A percentile compares a stretch with the other conserved stretches of the same genome.
These are phyloP conservation scores for Cladophialophora yegresii DNA, from an alignment of 2,329 filamentous ascomycete genomes.

Conservation along the genomic window DNA sequence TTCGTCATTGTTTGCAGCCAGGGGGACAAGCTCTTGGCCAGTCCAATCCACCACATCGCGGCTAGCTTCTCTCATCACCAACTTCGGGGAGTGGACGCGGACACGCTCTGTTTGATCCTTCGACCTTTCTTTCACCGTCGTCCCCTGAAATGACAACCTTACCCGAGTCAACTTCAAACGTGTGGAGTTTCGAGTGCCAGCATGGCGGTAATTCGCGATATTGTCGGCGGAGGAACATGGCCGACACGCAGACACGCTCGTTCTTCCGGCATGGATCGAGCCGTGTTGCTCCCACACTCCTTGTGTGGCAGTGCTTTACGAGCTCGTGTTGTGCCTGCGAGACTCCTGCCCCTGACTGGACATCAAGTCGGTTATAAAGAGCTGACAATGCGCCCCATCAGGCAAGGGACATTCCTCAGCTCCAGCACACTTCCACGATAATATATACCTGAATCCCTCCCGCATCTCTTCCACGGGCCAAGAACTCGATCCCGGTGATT, in stretches of 20 bases:
- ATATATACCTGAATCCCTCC: background rate
- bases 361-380: slow-evolving; percentile 12
- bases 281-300: slow-evolving; percentile 11
- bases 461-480: background rate
- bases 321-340: background rate
- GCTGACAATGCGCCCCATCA: background rate
- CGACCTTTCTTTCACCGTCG: slow-evolving; percentile 1
- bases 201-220: background rate
- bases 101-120: slow-evolving; percentile 8
- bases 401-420: background rate
- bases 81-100: slow-evolving; percentile 15
- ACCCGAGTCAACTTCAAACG: slow-evolving; percentile 13
- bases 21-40: slow-evolving; percentile 5
- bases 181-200: slow-evolving; percentile 14
- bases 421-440: background rate
- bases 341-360: background rate
- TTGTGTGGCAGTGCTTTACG: slow-evolving; percentile 11
- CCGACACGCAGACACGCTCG: background rate
- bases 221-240: background rate
- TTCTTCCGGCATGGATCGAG: slow-evolving; percentile 1
- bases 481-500: slow-evolving; percentile 3
- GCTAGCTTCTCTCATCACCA: slow-evolving; percentile 7
- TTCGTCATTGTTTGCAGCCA: slow-evolving; percentile 12
- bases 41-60: slow-evolving; percentile 5
- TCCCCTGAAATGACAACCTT: background rate